Conservation (phyloP, 2,329 filamentous ascomycete genomes). For the Aspergillus pseudoglaucus region DNA sequence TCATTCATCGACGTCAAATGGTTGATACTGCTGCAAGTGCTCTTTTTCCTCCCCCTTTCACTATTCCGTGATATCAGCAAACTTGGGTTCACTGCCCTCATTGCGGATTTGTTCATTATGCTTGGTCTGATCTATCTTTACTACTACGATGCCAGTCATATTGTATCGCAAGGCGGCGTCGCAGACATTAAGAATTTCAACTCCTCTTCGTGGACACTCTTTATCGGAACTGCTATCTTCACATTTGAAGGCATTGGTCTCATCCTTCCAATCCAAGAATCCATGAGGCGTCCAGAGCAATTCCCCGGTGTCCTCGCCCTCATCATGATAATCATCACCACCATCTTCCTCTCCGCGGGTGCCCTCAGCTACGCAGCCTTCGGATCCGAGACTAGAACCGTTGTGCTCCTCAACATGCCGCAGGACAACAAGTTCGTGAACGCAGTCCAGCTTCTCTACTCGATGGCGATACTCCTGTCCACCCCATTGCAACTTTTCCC, state of each 20-base stretch:
- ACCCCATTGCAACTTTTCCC: conserved; percentile 97
- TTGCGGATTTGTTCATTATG: conserved; percentile 91
- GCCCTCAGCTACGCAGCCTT: conserved; percentile 94
- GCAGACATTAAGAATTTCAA: conserved; percentile 91
- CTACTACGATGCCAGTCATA: conserved; percentile 86
- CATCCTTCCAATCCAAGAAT: conserved; percentile 96
- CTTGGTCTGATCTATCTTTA: conserved; percentile 89
- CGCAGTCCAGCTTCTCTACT: conserved; percentile 92
- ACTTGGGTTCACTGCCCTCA: conserved; percentile 85
- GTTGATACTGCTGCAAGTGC: conserved; percentile 89
- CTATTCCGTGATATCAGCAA: conserved; percentile 95
- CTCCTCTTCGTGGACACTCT: conserved; percentile 84
- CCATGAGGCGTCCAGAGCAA: conserved; percentile 84
- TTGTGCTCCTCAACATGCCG: conserved; percentile 90
- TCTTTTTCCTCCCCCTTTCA: conserved; percentile 90
- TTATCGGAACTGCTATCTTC: conserved; percentile 98
- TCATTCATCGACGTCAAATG: conserved; percentile 78
- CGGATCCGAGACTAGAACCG: conserved; percentile 89
- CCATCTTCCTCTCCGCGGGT: conserved; percentile 85
- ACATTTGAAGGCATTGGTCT: conserved; percentile 97
- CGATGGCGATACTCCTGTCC: conserved; percentile 90
- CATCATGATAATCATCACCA: conserved; percentile 92
- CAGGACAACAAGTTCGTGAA: conserved; percentile 96
- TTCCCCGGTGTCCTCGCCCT: conserved; percentile 82
- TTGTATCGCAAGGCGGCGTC: conserved; percentile 65